Evolutionary conservation across 2,329 filamentous ascomycete species (phyloP).

Genomic region (Beauveria australis): DNA sequence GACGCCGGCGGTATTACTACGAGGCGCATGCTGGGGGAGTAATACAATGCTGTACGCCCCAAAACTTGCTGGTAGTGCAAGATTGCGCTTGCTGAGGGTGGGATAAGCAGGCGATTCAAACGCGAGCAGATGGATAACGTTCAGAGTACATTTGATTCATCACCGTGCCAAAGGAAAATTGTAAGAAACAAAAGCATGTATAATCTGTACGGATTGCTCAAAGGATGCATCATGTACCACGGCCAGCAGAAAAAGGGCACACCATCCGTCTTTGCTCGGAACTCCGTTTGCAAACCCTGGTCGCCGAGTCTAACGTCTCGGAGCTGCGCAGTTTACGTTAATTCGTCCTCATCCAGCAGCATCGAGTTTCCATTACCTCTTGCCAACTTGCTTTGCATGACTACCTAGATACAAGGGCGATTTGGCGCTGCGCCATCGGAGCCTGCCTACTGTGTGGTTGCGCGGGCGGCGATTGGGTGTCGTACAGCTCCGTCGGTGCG

Average conservation of each 20-base stretch:
- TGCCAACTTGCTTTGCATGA: background rate
- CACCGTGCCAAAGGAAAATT: background rate
- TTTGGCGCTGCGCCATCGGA: conserved; percentile 1
- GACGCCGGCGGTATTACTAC: background rate
- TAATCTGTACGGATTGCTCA: too few species aligned
- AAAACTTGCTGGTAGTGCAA: background rate
- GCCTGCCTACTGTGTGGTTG: background rate
- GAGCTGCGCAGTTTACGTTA: background rate
- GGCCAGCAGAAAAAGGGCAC: too few species aligned
- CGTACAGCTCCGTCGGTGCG: conserved; percentile 6
- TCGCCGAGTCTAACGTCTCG: background rate
- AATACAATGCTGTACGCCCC: background rate
- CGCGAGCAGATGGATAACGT: background rate
- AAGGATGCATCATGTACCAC: too few species aligned
- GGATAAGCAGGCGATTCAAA: background rate
- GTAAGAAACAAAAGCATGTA: too few species aligned
- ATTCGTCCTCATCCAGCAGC: background rate
- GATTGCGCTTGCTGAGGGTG: background rate
- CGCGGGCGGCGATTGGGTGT: background rate
- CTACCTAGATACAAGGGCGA: too few species aligned
- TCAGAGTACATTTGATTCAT: background rate
- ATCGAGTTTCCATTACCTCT: conserved; percentile 8
- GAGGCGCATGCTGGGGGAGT: conserved; percentile 4
- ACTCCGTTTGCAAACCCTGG: background rate
- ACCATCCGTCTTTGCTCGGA: background rate